Conservation (phyloP, 208 protist genomes). For the Trypanosoma congolense region DNA sequence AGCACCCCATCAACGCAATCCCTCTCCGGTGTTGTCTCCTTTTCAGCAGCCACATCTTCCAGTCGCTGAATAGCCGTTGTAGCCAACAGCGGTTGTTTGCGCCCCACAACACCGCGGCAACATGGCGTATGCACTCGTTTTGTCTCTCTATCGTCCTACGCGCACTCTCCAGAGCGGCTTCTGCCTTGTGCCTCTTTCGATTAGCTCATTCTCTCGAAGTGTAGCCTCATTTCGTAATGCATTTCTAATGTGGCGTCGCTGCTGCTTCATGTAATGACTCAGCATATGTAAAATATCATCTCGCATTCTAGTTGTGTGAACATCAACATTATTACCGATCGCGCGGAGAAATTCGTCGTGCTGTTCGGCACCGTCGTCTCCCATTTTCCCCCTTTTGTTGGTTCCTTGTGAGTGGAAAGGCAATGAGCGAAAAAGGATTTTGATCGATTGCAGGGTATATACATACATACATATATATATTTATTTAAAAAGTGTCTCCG, state of each 20-base stretch:
- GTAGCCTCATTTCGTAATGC: slow-evolving; percentile 10
- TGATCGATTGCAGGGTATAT: too few species aligned
- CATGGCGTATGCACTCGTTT: background rate
- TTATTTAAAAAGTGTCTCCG: too few species aligned
- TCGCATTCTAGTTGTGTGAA: slow-evolving; percentile 19
- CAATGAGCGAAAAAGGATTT: too few species aligned
- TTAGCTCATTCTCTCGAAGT: slow-evolving; percentile 9
- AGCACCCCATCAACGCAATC: slow-evolving; percentile 4
- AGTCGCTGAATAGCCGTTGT: slow-evolving; percentile 25
- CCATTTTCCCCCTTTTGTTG: slow-evolving; percentile 13
- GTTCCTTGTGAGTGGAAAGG: too few species aligned
- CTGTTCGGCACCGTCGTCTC: background rate
- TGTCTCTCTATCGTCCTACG: slow-evolving; percentile 7
- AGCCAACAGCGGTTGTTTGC: background rate
- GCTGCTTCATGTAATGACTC: slow-evolving; percentile 6
- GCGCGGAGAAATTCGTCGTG: slow-evolving; percentile 14
- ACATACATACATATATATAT: too few species aligned
- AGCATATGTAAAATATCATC: slow-evolving; percentile 22
- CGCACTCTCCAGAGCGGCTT: background rate
- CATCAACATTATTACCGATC: slow-evolving; percentile 16
- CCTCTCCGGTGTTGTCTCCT: slow-evolving; percentile 20
- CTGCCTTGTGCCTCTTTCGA: slow-evolving; percentile 11
- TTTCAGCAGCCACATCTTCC: slow-evolving; percentile 24
- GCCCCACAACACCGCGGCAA: slow-evolving; percentile 8
- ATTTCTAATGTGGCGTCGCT: slow-evolving; percentile 6